A percentile compares a stretch with the other conserved stretches of the same genome.
phyloP scores from a whole-genome alignment of 2,329 filamentous ascomycete genomes.

The Cladobotryum protrusum region DNA sequence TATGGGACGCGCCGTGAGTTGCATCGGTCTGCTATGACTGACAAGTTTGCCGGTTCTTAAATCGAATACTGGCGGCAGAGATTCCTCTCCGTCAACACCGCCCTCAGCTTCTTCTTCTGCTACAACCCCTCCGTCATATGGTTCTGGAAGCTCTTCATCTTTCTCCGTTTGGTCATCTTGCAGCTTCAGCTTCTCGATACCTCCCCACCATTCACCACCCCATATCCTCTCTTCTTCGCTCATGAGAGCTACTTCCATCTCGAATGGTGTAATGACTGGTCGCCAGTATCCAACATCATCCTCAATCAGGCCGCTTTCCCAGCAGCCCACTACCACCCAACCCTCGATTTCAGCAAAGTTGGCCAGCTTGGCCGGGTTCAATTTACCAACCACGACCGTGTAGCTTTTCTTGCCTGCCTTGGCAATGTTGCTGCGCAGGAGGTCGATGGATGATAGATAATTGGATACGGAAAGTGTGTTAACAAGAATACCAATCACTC shows the following conservation, averaged over 20 bases:
- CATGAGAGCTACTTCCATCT: slow-evolving; percentile 72
- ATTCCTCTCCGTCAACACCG: slow-evolving; percentile 58
- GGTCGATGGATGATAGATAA: slow-evolving; percentile 74
- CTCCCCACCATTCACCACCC: slow-evolving; percentile 83
- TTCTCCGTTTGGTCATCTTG: slow-evolving; percentile 11
- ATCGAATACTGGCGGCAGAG: slow-evolving; percentile 84
- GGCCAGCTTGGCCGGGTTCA: slow-evolving; percentile 91
- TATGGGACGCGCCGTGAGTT: slow-evolving; percentile 27
- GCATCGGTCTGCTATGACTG: slow-evolving; percentile 71
- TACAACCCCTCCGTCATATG: slow-evolving; percentile 14
- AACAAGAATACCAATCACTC: slow-evolving; percentile 88
- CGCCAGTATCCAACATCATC: slow-evolving; percentile 76
- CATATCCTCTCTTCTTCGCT: slow-evolving; percentile 72
- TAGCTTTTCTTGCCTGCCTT: slow-evolving; percentile 89
- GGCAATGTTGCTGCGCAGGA: slow-evolving; percentile 66
- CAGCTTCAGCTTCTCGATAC: slow-evolving; percentile 65
- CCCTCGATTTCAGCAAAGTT: slow-evolving; percentile 95
- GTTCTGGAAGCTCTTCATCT: neutral
- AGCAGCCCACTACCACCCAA: slow-evolving; percentile 97
- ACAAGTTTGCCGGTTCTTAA: slow-evolving; percentile 80
- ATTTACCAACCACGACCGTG: slow-evolving; percentile 90
- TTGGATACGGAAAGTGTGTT: slow-evolving; percentile 92
- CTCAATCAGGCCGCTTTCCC: slow-evolving; percentile 91
- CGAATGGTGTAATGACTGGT: slow-evolving; percentile 91
- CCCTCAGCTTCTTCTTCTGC: slow-evolving; percentile 23